phyloP scores from a whole-genome alignment of 306 rosid species.

The Prinsepia uniflora region DNA sequence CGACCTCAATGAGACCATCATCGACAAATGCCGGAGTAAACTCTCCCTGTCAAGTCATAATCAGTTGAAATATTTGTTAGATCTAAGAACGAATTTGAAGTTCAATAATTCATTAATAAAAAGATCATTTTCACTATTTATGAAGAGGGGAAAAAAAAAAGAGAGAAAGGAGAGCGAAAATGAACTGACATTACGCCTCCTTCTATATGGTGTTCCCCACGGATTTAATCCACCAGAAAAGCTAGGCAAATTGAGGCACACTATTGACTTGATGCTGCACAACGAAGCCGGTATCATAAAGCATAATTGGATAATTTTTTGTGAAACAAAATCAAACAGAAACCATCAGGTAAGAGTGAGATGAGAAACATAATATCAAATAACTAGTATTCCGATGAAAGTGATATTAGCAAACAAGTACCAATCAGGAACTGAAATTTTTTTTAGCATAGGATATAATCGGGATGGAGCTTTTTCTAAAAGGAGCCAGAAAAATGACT shows the following conservation, averaged over 20 bases:
- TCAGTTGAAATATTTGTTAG: conserved; percentile 13
- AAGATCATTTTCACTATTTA: not conserved
- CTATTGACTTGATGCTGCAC: conserved; percentile 79
- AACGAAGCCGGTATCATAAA: conserved; percentile 15
- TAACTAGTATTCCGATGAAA: not conserved
- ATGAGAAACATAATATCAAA: not conserved
- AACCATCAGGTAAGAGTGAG: not conserved
- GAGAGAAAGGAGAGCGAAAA: conserved; percentile 5
- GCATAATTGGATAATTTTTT: not conserved
- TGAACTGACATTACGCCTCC: conserved; percentile 48
- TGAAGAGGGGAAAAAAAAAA: not conserved
- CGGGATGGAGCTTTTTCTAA: not conserved
- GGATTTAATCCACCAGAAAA: conserved; percentile 97
- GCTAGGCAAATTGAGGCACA: conserved; percentile 96
- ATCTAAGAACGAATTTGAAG: not conserved
- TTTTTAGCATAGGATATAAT: not conserved
- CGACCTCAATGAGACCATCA: conserved; percentile 86
- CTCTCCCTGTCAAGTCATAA: conserved; percentile 47
- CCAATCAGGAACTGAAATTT: not conserved
- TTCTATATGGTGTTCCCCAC: conserved; percentile 77
- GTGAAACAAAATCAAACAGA: not conserved
- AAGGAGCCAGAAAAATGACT: not conserved
- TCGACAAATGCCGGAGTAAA: conserved; percentile 82
- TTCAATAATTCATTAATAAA: conserved; percentile 2
- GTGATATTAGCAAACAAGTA: not conserved